Evolutionary conservation across 768 basidiomycete genomes (phyloP).

Genomic region (Collybiopsis confluens): DNA sequence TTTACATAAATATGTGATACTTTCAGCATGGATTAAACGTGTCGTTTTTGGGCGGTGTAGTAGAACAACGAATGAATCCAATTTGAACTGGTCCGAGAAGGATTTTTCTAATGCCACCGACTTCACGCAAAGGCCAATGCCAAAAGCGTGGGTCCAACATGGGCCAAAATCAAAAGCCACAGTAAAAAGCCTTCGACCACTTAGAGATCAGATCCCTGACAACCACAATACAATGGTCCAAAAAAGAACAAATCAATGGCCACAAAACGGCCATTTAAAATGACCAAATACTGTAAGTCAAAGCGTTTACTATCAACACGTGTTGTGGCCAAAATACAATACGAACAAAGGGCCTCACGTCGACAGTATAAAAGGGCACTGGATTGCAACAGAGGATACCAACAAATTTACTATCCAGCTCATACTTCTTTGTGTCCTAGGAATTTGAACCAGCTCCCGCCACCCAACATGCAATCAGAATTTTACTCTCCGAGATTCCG

Average conservation of each 20-base stretch:
- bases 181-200: no score
- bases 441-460: no score
- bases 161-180: not conserved
- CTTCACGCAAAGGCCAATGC: not conserved
- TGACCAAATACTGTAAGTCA: not conserved
- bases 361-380: not conserved
- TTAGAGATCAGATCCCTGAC: not conserved
- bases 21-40: no score
- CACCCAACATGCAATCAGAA: no score
- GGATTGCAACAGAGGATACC: no score
- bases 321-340: not conserved
- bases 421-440: no score
- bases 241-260: not conserved
- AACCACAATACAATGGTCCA: not conserved
- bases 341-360: not conserved
- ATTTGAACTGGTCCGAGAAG: no score
- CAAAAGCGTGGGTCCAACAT: not conserved
- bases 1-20: no score
- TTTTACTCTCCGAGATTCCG: not conserved
- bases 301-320: conserved; percentile 3
- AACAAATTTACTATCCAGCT: no score
- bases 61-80: no score
- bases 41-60: no score
- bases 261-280: not conserved
- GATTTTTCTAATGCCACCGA: no score